phyloP scores from a whole-genome alignment of 345 rosid genomes.

The Populus ilicifolia region DNA sequence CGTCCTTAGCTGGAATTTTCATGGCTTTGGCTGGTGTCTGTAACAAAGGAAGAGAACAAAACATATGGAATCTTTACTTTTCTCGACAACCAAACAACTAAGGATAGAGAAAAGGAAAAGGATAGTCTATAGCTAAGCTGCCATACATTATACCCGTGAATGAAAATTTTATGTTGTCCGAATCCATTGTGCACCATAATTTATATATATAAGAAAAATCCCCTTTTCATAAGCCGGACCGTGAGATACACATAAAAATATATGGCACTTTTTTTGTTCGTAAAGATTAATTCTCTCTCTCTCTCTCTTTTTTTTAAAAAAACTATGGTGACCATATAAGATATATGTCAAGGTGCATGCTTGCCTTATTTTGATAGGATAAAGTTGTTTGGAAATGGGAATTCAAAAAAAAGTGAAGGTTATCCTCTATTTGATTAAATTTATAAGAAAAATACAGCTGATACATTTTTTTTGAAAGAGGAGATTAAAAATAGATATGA shows the following conservation, averaged over 20 bases:
- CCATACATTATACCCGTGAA: neutral
- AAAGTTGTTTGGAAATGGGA: neutral
- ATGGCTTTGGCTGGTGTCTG: slow-evolving; percentile 46
- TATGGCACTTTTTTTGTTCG: neutral
- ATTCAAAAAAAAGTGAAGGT: neutral
- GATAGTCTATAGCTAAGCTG: neutral
- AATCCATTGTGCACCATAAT: neutral
- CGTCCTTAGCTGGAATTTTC: slow-evolving; percentile 4
- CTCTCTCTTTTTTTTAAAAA: too few relatives aligned
- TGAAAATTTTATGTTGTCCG: neutral
- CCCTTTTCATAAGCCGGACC: neutral
- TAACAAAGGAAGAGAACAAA: slow-evolving; percentile 53
- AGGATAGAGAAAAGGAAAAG: neutral
- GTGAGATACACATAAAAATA: neutral
- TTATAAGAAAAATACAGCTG: neutral
- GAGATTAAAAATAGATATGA: neutral
- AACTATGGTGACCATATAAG: too few relatives aligned
- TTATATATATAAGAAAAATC: neutral
- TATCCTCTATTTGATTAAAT: neutral
- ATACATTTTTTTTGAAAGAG: neutral
- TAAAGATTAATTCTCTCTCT: neutral
- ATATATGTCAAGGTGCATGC: neutral
- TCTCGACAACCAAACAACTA: slow-evolving; percentile 21
- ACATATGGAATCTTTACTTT: slow-evolving; percentile 63
- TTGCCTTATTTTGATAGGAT: neutral